Conservation (phyloP, 2,329 filamentous ascomycete species). For the Rhinocladiella similis region DNA sequence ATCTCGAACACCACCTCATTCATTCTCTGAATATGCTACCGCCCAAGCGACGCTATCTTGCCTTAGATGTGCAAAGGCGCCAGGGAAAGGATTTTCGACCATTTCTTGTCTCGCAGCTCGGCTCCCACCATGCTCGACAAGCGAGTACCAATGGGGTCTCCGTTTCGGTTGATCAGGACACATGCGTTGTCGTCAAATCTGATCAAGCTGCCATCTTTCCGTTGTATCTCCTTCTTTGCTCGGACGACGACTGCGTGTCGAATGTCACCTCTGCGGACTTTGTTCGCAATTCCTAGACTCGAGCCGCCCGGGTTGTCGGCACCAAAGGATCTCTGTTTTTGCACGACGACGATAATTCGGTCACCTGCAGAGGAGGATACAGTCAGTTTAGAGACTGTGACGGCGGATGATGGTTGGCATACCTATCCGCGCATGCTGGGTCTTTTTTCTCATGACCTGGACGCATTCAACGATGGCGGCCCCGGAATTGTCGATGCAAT, state of each 20-base stretch:
- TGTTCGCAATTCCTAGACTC: constrained; percentile 77
- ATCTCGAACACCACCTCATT: background rate
- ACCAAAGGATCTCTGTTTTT: constrained; percentile 83
- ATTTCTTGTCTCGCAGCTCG: constrained; percentile 88
- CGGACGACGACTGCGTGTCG: constrained; percentile 94
- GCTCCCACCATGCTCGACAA: constrained; percentile 88
- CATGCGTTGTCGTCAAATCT: constrained; percentile 98
- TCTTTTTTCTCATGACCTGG: constrained; percentile 87
- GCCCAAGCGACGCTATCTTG: background rate
- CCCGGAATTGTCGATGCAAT: constrained; percentile 99
- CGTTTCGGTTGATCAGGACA: constrained; percentile 93
- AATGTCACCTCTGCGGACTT: constrained; percentile 95
- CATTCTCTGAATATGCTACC: background rate
- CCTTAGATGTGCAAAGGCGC: constrained; percentile 71
- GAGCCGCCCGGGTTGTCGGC: constrained; percentile 63
- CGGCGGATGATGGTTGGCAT: constrained; percentile 34
- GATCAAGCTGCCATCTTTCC: constrained; percentile 84
- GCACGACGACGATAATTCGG: constrained; percentile 94
- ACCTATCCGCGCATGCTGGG: constrained; percentile 80
- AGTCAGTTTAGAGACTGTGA: background rate
- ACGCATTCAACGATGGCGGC: constrained; percentile 96
- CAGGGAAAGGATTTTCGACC: constrained; percentile 97
- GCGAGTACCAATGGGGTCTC: constrained; percentile 90
- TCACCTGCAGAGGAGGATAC: constrained; percentile 65
- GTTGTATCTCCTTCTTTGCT: constrained; percentile 81